These are phyloP conservation scores for Wickerhamomyces sydowiorum DNA, from an alignment of 805 yeast genomes.

Conservation along the genomic window DNA sequence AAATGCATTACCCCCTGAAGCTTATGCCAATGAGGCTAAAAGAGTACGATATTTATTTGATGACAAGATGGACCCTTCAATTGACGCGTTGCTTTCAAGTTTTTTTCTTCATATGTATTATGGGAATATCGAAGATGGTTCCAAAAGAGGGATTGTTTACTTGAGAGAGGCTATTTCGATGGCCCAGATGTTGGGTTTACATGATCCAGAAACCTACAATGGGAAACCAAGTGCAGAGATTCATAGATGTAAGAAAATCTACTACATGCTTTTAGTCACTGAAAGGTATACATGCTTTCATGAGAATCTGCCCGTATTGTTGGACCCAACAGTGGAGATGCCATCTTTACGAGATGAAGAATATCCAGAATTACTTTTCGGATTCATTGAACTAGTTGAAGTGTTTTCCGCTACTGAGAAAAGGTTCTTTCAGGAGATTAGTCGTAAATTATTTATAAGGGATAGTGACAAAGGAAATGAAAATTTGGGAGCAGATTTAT, in stretches of 20 bases:
- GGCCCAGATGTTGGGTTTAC: conserved; percentile 16
- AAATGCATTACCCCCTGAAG: conserved; percentile 13
- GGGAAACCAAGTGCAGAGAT: conserved; percentile 10
- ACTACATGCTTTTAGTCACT: conserved; percentile 16
- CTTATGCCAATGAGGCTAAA: conserved; percentile 17
- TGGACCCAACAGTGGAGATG: conserved; percentile 18
- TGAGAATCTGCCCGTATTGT: conserved; percentile 14
- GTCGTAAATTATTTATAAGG: conserved; percentile 10
- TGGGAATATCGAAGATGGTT: conserved; percentile 13
- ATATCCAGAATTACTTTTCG: conserved; percentile 17
- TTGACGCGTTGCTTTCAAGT: conserved; percentile 12
- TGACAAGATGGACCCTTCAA: conserved; percentile 10
- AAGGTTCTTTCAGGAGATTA: conserved; percentile 17
- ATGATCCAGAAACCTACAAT: conserved; percentile 12
- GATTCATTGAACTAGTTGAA: conserved; percentile 18
- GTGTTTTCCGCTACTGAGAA: conserved; percentile 20
- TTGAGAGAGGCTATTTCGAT: conserved; percentile 18
- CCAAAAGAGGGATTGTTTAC: conserved; percentile 13
- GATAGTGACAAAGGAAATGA: conserved; percentile 2
- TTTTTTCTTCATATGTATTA: conserved; percentile 18
- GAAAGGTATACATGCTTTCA: conserved; percentile 19
- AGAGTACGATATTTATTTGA: conserved; percentile 15
- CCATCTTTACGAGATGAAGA: conserved; percentile 20
- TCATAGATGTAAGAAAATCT: conserved; percentile 19
- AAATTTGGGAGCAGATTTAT: conserved; percentile 5